Evolutionary conservation across 2,329 filamentous ascomycete species (phyloP).

Genomic region (Botrytis sinoallii): DNA sequence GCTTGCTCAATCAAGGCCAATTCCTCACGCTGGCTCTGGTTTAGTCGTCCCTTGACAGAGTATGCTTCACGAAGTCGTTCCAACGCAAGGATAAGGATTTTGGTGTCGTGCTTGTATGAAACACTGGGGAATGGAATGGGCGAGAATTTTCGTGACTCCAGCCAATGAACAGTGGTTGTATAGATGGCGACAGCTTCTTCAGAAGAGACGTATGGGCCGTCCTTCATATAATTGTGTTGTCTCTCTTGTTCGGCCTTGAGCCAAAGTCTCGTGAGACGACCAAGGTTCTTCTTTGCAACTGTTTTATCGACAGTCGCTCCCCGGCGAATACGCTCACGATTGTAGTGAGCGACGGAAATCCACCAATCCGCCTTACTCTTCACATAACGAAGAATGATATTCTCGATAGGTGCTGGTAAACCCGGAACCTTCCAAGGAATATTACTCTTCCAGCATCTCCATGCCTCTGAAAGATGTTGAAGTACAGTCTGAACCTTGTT

Average conservation of each 20-base stretch:
- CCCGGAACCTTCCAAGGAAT: slow-evolving; percentile 99
- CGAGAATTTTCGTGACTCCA: slow-evolving; percentile 96
- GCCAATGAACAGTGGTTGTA: slow-evolving; percentile 97
- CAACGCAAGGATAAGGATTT: slow-evolving; percentile 92
- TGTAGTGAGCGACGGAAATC: slow-evolving; percentile 99
- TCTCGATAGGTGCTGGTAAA: slow-evolving; percentile 93
- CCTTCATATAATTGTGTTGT: slow-evolving; percentile 99
- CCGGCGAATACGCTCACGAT: slow-evolving; percentile 91
- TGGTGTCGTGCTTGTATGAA: slow-evolving; percentile 99
- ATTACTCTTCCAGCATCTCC: slow-evolving; percentile 99
- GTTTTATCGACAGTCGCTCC: slow-evolving; percentile 99
- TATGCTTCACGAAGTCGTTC: slow-evolving; percentile 93
- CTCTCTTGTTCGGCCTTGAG: slow-evolving; percentile 97
- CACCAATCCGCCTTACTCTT: slow-evolving; percentile 99
- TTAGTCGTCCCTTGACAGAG: slow-evolving; percentile 93
- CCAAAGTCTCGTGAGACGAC: slow-evolving; percentile 91
- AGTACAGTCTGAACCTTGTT: slow-evolving; percentile 98
- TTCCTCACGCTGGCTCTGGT: slow-evolving; percentile 97
- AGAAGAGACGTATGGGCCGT: slow-evolving; percentile 95
- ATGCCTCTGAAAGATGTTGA: slow-evolving; percentile 95
- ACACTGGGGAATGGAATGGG: slow-evolving; percentile 98
- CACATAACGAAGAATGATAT: slow-evolving; percentile 96
- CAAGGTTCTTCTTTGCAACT: slow-evolving; percentile 98
- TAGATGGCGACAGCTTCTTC: slow-evolving; percentile 99
- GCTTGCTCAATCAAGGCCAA: slow-evolving; percentile 95